Conservation (phyloP, 129 eudicot species). For the Chrysanthemum seticuspe region DNA sequence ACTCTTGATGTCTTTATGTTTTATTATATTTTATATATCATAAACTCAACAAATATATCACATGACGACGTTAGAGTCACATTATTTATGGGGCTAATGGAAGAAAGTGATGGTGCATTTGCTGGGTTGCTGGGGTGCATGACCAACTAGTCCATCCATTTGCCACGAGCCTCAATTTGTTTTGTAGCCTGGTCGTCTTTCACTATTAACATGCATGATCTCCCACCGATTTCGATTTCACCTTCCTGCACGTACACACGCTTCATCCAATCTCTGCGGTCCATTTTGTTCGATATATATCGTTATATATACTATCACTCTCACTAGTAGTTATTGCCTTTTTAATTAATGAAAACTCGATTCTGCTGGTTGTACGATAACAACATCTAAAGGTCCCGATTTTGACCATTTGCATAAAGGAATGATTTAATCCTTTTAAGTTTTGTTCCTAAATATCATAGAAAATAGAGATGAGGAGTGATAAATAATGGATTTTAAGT, state of each 20-base stretch:
- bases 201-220: not conserved
- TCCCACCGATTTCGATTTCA: constrained; percentile 9
- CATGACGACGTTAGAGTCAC: not conserved
- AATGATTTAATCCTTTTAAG: no score
- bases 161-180: constrained; percentile 29
- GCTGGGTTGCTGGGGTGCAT: constrained; percentile 40
- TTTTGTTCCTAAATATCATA: no score
- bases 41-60: no score
- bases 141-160: constrained; percentile 27
- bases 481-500: no score
- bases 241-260: constrained; percentile 6
- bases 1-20: no score
- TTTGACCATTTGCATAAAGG: no score
- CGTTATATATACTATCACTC: not conserved
- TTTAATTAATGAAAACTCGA: not conserved
- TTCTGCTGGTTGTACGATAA: not conserved
- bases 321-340: not conserved
- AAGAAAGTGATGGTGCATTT: constrained; percentile 28
- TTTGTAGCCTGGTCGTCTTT: constrained; percentile 29
- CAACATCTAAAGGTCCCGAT: no score
- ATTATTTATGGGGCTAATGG: constrained; percentile 5
- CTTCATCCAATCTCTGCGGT: not conserved
- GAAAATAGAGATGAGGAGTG: no score
- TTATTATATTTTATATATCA: no score
- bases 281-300: not conserved